Evolutionary conservation across 768 basidiomycete genomes (phyloP), one percentile per base, ranked within the genome.

Genomic region (Hericium rajendrae): DNA sequence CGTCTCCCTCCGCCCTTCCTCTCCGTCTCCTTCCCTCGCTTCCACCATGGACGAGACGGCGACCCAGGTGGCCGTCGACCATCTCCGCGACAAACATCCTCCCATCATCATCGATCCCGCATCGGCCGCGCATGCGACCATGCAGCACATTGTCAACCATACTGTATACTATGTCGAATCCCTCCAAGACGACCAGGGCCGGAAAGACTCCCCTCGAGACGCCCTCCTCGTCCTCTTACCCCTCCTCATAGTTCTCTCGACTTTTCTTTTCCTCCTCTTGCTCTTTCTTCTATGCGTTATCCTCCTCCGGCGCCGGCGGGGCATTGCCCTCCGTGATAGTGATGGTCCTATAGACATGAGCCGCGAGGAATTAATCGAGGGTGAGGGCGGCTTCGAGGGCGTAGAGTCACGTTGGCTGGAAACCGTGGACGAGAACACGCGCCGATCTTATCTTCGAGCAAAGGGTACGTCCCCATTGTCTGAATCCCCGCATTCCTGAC

Each of bases 351-450:
- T 93, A 58, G 94, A 97, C 73, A 84, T 98, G 79, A 88, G 85
- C 66, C 81, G 91, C 50, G 91, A 95, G 64, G 94, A 98, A 56
- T 80, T 94, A 54, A 78, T 91, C 53, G 87, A 90, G 53, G 88
- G 88, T 8, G 94, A 98, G 60, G 95, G 94, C 38, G 97, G 94
- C 26, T 88, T 97, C 59, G 92, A 94, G 40, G 88, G 85, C 60
- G 77, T 98, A 26, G 97, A 99, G 74, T 74, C 84, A 67, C 82
- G 94, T 66, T 99, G 95, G 97, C 79, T 99, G 57, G 94, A 98
- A 74, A 78, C 73, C 24, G 86, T 85, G 32, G 70, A 77, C 41
- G 94, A 97, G 62, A 66, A 69, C 38, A 78, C 79, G 38, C 77
- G 81, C 50, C 75, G 85, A 56, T 80, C 82, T 20, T 99, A 98